These are phyloP conservation scores for Trichothecium sympodiale DNA, from an alignment of 2,329 filamentous ascomycete species.

Conservation along the genomic window DNA sequence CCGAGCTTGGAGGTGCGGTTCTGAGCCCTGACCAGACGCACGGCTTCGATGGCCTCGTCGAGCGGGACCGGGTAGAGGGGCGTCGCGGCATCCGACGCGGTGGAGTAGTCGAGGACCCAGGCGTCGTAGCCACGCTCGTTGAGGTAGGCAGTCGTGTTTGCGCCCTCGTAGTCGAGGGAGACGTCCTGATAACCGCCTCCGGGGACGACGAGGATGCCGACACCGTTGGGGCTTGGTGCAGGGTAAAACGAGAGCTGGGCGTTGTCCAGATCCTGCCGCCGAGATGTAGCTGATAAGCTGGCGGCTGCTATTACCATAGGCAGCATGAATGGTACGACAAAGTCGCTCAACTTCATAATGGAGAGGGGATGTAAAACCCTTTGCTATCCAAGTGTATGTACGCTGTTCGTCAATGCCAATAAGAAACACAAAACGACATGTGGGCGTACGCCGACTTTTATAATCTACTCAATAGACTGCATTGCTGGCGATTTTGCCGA, in stretches of 20 bases:
- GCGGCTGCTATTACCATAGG: no score
- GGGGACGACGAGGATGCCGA: slow-evolving; percentile 10
- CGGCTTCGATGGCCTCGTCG: slow-evolving; percentile 9
- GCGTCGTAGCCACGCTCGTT: slow-evolving; percentile 10
- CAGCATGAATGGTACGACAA: no score
- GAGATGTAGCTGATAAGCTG: no score
- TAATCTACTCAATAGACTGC: no score
- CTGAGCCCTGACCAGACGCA: slow-evolving; percentile 9
- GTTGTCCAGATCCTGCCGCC: neutral
- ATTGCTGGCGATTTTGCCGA: no score
- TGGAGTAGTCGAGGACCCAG: slow-evolving; percentile 11
- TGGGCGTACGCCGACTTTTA: no score
- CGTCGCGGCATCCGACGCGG: slow-evolving; percentile 6
- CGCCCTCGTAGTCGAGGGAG: slow-evolving; percentile 8
- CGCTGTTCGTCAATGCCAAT: no score
- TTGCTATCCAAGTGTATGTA: no score
- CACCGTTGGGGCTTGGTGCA: slow-evolving; percentile 3
- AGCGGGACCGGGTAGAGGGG: slow-evolving; percentile 10
- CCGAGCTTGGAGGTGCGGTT: slow-evolving; percentile 9
- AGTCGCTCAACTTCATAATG: no score
- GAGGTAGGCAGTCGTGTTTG: slow-evolving; percentile 7
- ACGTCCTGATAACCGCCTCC: slow-evolving; percentile 9
- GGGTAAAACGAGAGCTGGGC: slow-evolving; percentile 4
- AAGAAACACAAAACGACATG: no score
- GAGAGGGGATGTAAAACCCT: no score